Conservation (phyloP, 2,329 filamentous ascomycete species). For the Aspergillus japonicus region DNA sequence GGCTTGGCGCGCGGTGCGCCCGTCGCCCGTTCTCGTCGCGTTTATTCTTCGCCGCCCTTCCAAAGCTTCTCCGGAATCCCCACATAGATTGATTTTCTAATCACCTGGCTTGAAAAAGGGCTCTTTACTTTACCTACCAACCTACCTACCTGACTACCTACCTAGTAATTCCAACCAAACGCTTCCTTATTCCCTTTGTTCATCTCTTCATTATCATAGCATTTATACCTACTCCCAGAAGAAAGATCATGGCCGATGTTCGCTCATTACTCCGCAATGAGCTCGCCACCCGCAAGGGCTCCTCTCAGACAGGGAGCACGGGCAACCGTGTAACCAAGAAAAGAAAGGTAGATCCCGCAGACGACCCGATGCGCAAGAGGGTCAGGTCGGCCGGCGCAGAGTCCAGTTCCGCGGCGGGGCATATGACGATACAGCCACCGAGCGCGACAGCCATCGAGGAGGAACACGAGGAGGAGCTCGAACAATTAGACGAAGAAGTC, state of each 20-base stretch:
- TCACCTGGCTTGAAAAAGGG: background rate
- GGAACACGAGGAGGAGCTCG: constrained; percentile 24
- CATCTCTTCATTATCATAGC: background rate
- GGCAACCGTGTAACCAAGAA: constrained; percentile 50
- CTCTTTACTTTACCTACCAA: background rate
- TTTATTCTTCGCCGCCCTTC: constrained; percentile 17
- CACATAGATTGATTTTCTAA: constrained; percentile 16
- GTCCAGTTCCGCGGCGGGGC: constrained; percentile 33
- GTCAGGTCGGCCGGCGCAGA: constrained; percentile 37
- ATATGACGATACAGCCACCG: constrained; percentile 23
- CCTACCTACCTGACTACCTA: constrained; percentile 3
- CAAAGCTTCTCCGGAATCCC: constrained; percentile 24
- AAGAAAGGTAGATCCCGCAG: constrained; percentile 51
- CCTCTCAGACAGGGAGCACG: constrained; percentile 51
- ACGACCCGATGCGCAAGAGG: constrained; percentile 45
- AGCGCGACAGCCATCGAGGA: constrained; percentile 25
- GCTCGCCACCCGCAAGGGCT: constrained; percentile 69
- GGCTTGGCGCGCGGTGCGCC: constrained; percentile 23
- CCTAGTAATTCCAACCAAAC: background rate
- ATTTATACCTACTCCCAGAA: background rate
- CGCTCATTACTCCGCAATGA: constrained; percentile 77
- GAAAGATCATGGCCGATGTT: constrained; percentile 68
- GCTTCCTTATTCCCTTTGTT: background rate
- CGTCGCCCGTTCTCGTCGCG: constrained; percentile 16
- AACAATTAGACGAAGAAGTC: constrained; percentile 27